Percentiles rank a stretch among this genome's conserved stretches.
phyloP scores from a whole-genome alignment of 192 early-diverging fungal species.

The Backusella tarrabulga region DNA sequence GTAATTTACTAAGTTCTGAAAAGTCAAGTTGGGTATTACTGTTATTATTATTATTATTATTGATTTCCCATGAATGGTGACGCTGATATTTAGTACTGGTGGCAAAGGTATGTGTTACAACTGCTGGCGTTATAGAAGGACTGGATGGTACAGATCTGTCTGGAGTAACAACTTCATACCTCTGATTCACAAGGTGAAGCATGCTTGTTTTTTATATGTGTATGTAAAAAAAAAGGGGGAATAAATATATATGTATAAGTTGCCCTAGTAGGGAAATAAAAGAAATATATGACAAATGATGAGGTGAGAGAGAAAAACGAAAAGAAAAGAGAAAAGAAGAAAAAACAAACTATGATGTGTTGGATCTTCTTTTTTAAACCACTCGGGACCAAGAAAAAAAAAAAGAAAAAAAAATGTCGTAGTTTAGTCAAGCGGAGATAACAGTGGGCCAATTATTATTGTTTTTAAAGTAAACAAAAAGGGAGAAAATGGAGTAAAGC shows the following conservation, averaged over 20 bases:
- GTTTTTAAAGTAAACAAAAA: background rate
- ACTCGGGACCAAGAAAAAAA: background rate
- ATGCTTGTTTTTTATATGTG: background rate
- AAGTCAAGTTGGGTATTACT: constrained; percentile 7
- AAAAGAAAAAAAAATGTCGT: background rate
- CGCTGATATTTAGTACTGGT: background rate
- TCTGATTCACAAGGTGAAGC: constrained; percentile 17
- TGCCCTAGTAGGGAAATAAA: background rate
- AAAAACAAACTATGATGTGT: constrained; percentile 5
- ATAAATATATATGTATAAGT: too few species aligned
- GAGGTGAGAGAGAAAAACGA: background rate
- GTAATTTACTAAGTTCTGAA: constrained; percentile 15
- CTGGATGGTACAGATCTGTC: constrained; percentile 25
- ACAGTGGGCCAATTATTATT: background rate
- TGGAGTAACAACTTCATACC: constrained; percentile 31
- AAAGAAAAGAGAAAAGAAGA: background rate
- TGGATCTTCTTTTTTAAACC: constrained; percentile 10
- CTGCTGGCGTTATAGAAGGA: constrained; percentile 24
- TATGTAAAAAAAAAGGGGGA: background rate
- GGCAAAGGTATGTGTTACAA: constrained; percentile 17
- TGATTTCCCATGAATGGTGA: background rate
- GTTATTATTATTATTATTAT: background rate
- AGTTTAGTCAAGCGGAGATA: background rate
- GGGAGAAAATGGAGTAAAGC: background rate
- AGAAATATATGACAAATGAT: background rate